These are phyloP conservation scores for Climacium dendroides DNA, from an alignment of 225 moss, liverwort and hornwort species.

Conservation along the genomic window DNA sequence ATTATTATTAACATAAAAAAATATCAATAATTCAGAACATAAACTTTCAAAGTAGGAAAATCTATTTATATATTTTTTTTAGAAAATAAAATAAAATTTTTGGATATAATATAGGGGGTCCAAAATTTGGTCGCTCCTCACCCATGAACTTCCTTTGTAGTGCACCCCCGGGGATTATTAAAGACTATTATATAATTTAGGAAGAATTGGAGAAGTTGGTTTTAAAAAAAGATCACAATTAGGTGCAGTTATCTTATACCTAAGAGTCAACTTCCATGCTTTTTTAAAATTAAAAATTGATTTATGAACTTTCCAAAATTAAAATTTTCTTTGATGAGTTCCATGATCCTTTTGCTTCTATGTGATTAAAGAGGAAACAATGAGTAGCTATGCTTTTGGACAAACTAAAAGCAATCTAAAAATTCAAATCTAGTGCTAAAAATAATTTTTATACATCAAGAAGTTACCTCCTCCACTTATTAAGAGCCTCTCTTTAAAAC, in stretches of 20 bases:
- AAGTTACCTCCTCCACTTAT: background rate
- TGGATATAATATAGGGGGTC: no score
- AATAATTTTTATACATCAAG: rapidly evolving
- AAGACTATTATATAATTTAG: background rate
- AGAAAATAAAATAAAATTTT: no score
- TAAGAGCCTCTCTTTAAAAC: background rate
- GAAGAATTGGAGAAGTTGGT: background rate
- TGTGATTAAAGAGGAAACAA: background rate
- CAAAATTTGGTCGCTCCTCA: no score
- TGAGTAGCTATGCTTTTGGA: background rate
- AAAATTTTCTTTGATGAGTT: background rate
- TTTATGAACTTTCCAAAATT: rapidly evolving
- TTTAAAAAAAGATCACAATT: background rate
- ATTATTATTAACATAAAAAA: no score
- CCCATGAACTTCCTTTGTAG: no score
- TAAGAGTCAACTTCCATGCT: background rate
- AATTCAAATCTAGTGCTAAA: background rate
- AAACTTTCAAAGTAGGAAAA: no score
- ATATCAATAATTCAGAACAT: no score
- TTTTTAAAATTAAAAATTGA: rapidly evolving
- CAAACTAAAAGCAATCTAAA: background rate
- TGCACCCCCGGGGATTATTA: no score
- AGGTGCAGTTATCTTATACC: background rate
- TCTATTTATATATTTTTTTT: no score
- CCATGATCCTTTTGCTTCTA: background rate